Percentiles rank a stretch among this genome's conserved stretches.
Conservation (phyloP, 345 rosid genomes). For the Jatropha curcas region DNA sequence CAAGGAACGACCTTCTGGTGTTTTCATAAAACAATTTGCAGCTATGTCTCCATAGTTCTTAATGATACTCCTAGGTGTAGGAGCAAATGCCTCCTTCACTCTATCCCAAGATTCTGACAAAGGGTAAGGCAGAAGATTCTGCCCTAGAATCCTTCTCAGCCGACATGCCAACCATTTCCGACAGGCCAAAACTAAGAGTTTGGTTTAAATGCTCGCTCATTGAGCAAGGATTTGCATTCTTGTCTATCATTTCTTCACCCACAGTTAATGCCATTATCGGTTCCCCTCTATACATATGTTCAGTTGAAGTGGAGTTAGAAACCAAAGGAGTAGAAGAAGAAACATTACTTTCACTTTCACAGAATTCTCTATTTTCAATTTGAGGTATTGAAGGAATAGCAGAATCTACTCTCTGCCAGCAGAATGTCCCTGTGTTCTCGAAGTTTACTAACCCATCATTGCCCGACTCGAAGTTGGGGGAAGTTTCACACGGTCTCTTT, state of each 20-base stretch:
- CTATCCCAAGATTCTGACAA: neutral
- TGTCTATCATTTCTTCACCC: neutral
- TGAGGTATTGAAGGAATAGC: too few species aligned
- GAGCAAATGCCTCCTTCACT: constrained; percentile 7
- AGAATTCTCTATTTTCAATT: neutral
- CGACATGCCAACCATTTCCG: constrained; percentile 10
- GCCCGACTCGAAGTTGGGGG: neutral
- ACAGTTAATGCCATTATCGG: neutral
- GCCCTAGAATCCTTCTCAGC: constrained; percentile 4
- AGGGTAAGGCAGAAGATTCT: neutral
- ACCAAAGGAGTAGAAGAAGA: neutral
- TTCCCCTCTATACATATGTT: too few species aligned
- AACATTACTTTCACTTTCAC: neutral
- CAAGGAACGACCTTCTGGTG: neutral
- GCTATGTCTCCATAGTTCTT: constrained; percentile 16
- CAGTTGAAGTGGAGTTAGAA: neutral
- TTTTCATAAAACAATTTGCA: neutral
- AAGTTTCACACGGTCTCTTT: neutral
- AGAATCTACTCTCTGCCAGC: too few species aligned
- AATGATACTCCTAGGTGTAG: neutral
- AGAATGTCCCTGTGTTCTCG: neutral
- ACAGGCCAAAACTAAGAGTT: constrained; percentile 7
- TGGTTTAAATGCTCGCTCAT: neutral
- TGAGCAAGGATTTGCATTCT: neutral
- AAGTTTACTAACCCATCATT: neutral